Evolutionary conservation across 129 eudicot genomes (phyloP).

Genomic region (Lonicera japonica): DNA sequence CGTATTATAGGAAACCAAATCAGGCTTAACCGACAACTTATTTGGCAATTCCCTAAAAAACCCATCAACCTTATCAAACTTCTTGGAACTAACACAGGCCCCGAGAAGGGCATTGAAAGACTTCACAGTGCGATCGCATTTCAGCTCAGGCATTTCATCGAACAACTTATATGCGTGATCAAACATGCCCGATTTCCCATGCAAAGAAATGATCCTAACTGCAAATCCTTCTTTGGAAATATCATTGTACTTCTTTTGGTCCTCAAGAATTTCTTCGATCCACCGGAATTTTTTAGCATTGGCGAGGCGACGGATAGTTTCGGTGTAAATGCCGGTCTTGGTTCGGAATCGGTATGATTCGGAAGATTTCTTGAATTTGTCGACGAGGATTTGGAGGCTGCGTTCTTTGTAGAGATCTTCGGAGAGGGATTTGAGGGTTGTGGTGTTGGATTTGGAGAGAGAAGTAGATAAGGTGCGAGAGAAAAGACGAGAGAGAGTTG

Average conservation of each 20-base stretch:
- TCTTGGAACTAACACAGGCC: constrained; percentile 24
- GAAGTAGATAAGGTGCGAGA: constrained; percentile 31
- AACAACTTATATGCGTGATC: constrained; percentile 37
- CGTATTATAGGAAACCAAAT: constrained; percentile 25
- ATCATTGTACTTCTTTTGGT: constrained; percentile 23
- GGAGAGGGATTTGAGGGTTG: constrained; percentile 19
- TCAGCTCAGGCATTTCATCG: constrained; percentile 39
- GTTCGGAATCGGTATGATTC: constrained; percentile 18
- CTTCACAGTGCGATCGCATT: constrained; percentile 18
- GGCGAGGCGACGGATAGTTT: constrained; percentile 28
- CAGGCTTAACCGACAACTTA: constrained; percentile 26
- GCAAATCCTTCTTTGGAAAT: constrained; percentile 27
- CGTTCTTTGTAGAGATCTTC: constrained; percentile 40
- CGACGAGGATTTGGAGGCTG: constrained; percentile 15
- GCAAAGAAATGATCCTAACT: constrained; percentile 19
- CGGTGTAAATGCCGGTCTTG: constrained; percentile 18
- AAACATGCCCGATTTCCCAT: constrained; percentile 37
- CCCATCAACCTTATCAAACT: constrained; percentile 17
- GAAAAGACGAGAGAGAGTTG: constrained; percentile 40
- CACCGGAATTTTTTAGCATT: constrained; percentile 19
- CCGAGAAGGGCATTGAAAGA: constrained; percentile 35
- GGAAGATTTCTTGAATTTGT: constrained; percentile 24
- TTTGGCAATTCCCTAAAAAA: constrained; percentile 20
- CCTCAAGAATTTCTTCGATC: constrained; percentile 32
- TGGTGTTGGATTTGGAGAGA: constrained; percentile 1